Evolutionary conservation across 345 rosid species (phyloP), one percentile per base, ranked within the genome.

Genomic region (Nasturtium officinale): DNA sequence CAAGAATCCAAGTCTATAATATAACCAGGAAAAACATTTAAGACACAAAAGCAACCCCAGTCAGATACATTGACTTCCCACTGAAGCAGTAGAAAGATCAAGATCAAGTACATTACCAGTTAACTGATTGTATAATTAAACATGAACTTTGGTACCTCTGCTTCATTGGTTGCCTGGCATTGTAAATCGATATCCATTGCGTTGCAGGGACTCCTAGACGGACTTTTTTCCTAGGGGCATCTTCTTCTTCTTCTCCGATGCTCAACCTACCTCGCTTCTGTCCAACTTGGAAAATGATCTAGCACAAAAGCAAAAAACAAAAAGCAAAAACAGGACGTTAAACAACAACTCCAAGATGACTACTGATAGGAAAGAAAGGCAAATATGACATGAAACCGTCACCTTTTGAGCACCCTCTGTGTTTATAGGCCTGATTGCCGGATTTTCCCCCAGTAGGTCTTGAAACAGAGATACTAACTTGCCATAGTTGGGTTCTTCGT

Each of bases 331-430:
- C n/a, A 59, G 7, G 20, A 69, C 33, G 58, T 61, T 60, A 55
- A 54, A 74, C 72, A 65, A 61, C 51, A 38, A 60, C 33, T 53
- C 23, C 61, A 33, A 21, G 46, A 30, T 61, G 57, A 42, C 43
- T 57, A 40, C 62, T 4, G 65, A 16, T 30, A 67, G 38, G 28
- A 37, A 65, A 61, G 32, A 69, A 59, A 51, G 15, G 52, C 6
- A 74, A 55, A 55, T 6, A 65, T 63, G 67, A n/a, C 17, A 46
- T 42, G 72, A 38, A 42, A 65, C 9, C 52, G 62, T 71, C 78
- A 92, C 99, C 96, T 89, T 92, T 78, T 85, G 92, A 78, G 99
- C 97, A 81, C 97, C 99, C 63, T 96, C 98, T 1, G 95, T 96
- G 83, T 90, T 87, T 74, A 96, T 85, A 61, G 99, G 98, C 83